Evolutionary conservation across 306 rosid species (phyloP), one percentile per base, ranked within the genome.

Genomic region (Quercus alba): DNA sequence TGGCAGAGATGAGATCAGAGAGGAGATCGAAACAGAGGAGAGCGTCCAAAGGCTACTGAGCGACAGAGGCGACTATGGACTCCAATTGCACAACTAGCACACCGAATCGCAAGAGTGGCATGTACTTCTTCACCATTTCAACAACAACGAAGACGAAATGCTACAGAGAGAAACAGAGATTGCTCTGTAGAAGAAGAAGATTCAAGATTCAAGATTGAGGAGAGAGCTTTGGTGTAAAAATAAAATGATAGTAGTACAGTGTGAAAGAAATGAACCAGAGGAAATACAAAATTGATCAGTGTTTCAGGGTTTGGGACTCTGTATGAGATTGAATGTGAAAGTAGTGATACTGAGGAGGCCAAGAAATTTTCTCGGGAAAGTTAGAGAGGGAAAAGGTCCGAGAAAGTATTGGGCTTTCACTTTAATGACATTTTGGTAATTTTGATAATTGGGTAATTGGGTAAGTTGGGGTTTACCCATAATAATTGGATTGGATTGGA

Each of bases 11-110:
- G 92, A 95, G 99, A 91, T 95, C 98, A 77, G 99, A 93, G 59
- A 95, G 94, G 78, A 95, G 97, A 89, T 95, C 99, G 90, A 95
- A 95, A 86, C 99, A 93, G 74, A 95, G 97, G 56, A 95, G 91
- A 7, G 98, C 93, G 70, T 95, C 97, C 56, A 94, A 97, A 75
- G 96, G 85, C 82, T 95, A 85, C 79, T 95, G 93, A 21, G 87
- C 72, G 5, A 97, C 88, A 58, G 99, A 95, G 73, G 96, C 90
- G 30, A 86, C 99, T n/a, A 95, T 93, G 80, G 99, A 95, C 89
- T 93, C 97, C 63, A 95, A 86, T 75, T 93, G 98, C 62, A 94
- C 99, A 17, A 91, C 98, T 84, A 95, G 81, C 19, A 95, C 99
- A 73, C 99, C 98, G 79, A 90, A 93, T 55, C 94, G 94, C 78